A percentile compares a stretch with the other conserved stretches of the same genome.
Evolutionary conservation across 306 rosid genomes (phyloP).

Genomic region (Trichosanthes cucumerina): DNA sequence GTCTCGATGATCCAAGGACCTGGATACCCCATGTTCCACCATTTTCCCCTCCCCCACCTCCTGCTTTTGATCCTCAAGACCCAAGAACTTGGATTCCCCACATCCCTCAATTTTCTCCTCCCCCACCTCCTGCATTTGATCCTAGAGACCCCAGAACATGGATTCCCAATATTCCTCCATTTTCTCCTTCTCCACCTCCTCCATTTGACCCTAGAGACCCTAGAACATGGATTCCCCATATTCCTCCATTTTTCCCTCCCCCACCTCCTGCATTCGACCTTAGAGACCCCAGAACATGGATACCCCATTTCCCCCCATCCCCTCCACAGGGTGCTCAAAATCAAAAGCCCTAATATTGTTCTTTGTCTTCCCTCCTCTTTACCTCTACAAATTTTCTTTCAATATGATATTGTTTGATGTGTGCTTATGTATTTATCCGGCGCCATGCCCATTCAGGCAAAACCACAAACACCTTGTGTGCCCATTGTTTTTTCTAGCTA

Average conservation of each 20-base stretch:
- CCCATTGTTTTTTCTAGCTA: not conserved
- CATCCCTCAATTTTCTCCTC: constrained; percentile 31
- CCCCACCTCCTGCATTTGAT: constrained; percentile 32
- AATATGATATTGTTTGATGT: not conserved
- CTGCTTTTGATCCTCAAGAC: constrained; percentile 29
- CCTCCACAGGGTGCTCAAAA: constrained; percentile 24
- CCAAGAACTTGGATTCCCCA: constrained; percentile 51
- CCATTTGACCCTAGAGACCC: constrained; percentile 37
- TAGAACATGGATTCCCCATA: constrained; percentile 32
- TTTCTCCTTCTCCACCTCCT: constrained; percentile 23
- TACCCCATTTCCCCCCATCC: constrained; percentile 32
- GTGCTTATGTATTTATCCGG: not conserved
- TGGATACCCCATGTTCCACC: constrained; percentile 35
- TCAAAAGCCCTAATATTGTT: constrained; percentile 24
- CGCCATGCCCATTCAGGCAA: not conserved
- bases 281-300: constrained; percentile 48
- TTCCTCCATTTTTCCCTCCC: constrained; percentile 23
- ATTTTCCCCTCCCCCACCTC: constrained; percentile 20
- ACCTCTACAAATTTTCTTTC: not conserved
- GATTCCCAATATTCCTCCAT: constrained; percentile 34
- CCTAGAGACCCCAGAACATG: constrained; percentile 46
- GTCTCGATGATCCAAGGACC: constrained; percentile 31
- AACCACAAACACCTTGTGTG: constrained; percentile 7
- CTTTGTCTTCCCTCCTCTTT: not conserved
- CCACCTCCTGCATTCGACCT: constrained; percentile 29